Percentiles rank a stretch among this genome's conserved stretches.
phyloP scores from a whole-genome alignment of 257 asterid species.

The Osmanthus fragrans region DNA sequence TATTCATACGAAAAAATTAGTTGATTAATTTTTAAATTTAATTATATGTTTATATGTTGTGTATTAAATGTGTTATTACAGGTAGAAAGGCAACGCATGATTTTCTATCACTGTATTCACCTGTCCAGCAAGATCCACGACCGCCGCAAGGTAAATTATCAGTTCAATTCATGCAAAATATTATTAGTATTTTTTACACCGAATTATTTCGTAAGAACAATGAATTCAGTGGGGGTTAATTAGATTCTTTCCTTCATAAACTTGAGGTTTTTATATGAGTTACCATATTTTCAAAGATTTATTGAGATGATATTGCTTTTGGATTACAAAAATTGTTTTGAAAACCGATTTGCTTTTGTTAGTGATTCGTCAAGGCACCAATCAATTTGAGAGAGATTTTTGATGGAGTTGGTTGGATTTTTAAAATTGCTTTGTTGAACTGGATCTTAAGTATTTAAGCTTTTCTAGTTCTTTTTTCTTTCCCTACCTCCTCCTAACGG shows the following conservation, averaged over 20 bases:
- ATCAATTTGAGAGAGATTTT: neutral
- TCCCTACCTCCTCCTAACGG: neutral
- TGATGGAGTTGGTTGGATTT: neutral
- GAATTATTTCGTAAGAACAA: neutral
- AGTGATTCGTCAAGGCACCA: neutral
- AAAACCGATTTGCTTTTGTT: neutral
- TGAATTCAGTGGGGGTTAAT: neutral
- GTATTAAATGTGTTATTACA: slow-evolving; percentile 18
- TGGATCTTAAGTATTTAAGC: neutral
- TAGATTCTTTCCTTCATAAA: neutral
- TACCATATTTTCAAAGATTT: neutral
- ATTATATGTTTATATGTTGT: neutral
- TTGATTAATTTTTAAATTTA: neutral
- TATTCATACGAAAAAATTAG: neutral
- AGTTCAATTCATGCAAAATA: slow-evolving; percentile 27
- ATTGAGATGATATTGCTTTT: neutral
- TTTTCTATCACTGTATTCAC: slow-evolving; percentile 83
- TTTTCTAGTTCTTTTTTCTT: neutral
- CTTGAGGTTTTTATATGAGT: neutral
- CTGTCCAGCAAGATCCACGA: slow-evolving; percentile 85
- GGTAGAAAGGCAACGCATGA: slow-evolving; percentile 83
- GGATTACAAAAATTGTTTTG: neutral
- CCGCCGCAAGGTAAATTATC: slow-evolving; percentile 55
- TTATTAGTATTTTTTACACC: neutral
- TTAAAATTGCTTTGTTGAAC: neutral